Conservation (phyloP, 768 basidiomycete species). For the Clitopilus passeckerianus region DNA sequence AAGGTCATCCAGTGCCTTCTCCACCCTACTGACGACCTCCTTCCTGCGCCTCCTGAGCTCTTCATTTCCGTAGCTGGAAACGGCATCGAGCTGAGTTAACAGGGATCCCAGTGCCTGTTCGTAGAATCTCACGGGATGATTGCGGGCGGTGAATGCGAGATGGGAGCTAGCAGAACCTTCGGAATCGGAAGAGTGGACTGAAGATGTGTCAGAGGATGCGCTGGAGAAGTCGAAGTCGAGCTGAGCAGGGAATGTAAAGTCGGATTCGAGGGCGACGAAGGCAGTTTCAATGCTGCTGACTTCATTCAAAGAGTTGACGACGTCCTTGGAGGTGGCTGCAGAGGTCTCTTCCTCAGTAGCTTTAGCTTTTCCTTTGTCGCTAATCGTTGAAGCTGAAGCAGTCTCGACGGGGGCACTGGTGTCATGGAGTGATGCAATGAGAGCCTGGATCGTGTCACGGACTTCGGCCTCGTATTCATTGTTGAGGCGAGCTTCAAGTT, state of each 20-base stretch:
- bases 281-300: constrained; percentile 37
- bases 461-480: constrained; percentile 25
- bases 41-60: constrained; percentile 47
- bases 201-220: constrained; percentile 20
- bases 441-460: constrained; percentile 35
- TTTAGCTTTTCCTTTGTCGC: constrained; percentile 35
- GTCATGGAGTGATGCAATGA: constrained; percentile 29
- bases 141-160: constrained; percentile 53
- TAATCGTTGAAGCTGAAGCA: constrained; percentile 1
- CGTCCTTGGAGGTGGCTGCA: constrained; percentile 20
- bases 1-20: constrained; percentile 49
- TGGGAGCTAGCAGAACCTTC: constrained; percentile 20
- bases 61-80: constrained; percentile 57
- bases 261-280: constrained; percentile 29
- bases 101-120: constrained; percentile 56
- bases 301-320: constrained; percentile 28
- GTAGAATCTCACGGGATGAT: constrained; percentile 58
- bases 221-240: constrained; percentile 35
- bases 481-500: constrained; percentile 25
- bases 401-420: constrained; percentile 4
- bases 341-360: constrained; percentile 9
- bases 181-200: constrained; percentile 9
- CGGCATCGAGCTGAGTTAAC: constrained; percentile 50
- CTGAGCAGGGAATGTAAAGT: constrained; percentile 33
- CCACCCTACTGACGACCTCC: constrained; percentile 49